A percentile compares a stretch with the other conserved stretches of the same genome.
phyloP scores from a whole-genome alignment of 805 yeast species.

The Candida xiaguanensis region DNA sequence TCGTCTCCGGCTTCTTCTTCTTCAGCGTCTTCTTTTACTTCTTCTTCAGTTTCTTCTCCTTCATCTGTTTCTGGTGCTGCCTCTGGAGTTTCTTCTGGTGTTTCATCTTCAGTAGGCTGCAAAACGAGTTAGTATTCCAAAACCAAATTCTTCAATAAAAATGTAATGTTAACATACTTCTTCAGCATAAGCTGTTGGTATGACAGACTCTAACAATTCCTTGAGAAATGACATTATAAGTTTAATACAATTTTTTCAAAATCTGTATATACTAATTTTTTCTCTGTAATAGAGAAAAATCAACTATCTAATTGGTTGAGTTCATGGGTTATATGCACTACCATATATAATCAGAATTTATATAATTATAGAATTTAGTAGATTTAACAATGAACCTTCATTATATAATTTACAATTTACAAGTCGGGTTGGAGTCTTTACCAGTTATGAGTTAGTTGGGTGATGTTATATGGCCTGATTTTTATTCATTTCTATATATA shows the following conservation, averaged over 20 bases:
- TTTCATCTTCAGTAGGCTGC: slow-evolving; percentile 1
- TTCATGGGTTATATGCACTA: neutral
- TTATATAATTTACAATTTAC: no score
- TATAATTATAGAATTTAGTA: no score
- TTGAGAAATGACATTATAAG: slow-evolving; percentile 46
- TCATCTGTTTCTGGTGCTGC: slow-evolving; percentile 1
- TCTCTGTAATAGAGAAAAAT: slow-evolving; percentile 21
- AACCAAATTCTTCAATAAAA: neutral
- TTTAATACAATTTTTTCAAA: neutral
- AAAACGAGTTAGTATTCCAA: slow-evolving; percentile 3
- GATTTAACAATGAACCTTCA: no score
- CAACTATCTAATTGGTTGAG: slow-evolving; percentile 23
- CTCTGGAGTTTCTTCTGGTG: neutral
- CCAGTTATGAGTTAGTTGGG: no score
- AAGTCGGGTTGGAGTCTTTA: no score
- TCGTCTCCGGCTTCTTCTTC: slow-evolving; percentile 35
- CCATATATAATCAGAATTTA: neutral
- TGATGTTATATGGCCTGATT: neutral
- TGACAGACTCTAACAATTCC: slow-evolving; percentile 75
- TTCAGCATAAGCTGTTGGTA: slow-evolving; percentile 86
- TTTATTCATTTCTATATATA: neutral
- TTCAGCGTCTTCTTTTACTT: slow-evolving; percentile 12
- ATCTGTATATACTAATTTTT: slow-evolving; percentile 1
- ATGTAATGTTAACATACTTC: slow-evolving; percentile 39
- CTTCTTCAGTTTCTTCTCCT: slow-evolving; percentile 22